Evolutionary conservation across 306 rosid genomes (phyloP), one percentile per base, ranked within the genome.

Genomic region (Ceratonia siliqua): DNA sequence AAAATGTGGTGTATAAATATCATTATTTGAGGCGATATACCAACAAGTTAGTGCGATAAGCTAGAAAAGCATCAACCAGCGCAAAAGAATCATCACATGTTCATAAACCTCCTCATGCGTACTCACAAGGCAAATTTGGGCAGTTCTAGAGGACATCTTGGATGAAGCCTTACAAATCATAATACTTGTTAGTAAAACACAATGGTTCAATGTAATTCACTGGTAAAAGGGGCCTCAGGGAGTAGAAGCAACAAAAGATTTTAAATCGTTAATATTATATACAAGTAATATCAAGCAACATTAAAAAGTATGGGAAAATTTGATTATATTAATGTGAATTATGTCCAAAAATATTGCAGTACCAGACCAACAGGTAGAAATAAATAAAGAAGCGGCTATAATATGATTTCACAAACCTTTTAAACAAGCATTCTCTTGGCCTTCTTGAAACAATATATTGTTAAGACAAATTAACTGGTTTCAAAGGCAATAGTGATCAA

Each of bases 71-170:
- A 75, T 94, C 97, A 21, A 90, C 99, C 21, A 95, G 85, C 2
- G 99, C 98, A 83, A 91, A 95, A 10, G 98, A 95, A 79, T 95
- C 99, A 67, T 95, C 99, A 17, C 98, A 90, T 0, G 99, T 79
- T 95, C 98, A 79, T 95, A 95, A 62, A 95, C 99, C 84, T 95
- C 97, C 0, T 81, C 79, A 62, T 90, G 99, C 12, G 97, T 89
- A 78, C 96, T 86, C 79, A 90, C 84, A 30, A 89, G 97, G 68
- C 82, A 92, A 64, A 94, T 94, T 87, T 90, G 97, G 24, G 99
- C 97, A 62, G 61, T 86, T 82, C 68, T 90, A 65, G 75, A 75
- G 8, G 85, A 38, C 78, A 78, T 81, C 78, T 74, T 89, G 81
- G 8, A n/a, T 52, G 49, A n/a, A 63, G 67, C 89, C 95, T n/a